Percentiles rank a stretch among this genome's conserved stretches.
Conservation (phyloP, 495 filamentous ascomycete genomes). For the Tuber melanosporum region DNA sequence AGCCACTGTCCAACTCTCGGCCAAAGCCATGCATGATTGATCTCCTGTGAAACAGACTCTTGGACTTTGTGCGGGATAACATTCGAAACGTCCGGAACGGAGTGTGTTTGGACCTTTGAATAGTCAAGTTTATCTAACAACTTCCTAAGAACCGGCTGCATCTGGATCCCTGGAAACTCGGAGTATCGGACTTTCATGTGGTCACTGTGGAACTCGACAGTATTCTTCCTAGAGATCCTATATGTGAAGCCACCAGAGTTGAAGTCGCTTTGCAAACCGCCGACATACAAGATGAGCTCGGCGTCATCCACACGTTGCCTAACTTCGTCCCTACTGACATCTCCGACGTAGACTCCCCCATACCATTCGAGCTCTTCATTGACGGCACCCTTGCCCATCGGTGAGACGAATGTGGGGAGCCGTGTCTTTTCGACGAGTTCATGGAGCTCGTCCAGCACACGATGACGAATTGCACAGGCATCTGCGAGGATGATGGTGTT, state of each 20-base stretch:
- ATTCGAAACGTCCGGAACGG: slow-evolving; percentile 50
- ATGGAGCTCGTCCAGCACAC: slow-evolving; percentile 66
- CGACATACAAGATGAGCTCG: slow-evolving; percentile 77
- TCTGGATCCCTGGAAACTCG: slow-evolving; percentile 73
- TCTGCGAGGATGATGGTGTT: slow-evolving; percentile 80
- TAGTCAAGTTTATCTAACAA: slow-evolving; percentile 57
- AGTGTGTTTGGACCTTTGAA: slow-evolving; percentile 50
- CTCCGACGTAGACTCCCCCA: slow-evolving; percentile 81
- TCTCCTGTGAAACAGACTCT: slow-evolving; percentile 46
- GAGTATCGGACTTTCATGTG: slow-evolving; percentile 66
- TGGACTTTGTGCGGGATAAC: slow-evolving; percentile 52
- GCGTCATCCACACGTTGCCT: slow-evolving; percentile 67
- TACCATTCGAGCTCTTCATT: slow-evolving; percentile 69
- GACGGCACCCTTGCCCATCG: slow-evolving; percentile 87
- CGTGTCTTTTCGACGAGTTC: slow-evolving; percentile 69
- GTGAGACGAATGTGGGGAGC: slow-evolving; percentile 77
- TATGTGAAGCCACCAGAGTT: slow-evolving; percentile 86
- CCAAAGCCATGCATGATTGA: slow-evolving; percentile 86
- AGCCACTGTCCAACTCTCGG: slow-evolving; percentile 72
- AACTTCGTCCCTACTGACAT: slow-evolving; percentile 66
- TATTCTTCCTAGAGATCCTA: slow-evolving; percentile 68
- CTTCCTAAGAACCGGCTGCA: slow-evolving; percentile 80
- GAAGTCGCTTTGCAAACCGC: slow-evolving; percentile 80
- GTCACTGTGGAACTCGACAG: slow-evolving; percentile 81
- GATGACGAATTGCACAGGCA: slow-evolving; percentile 81